Percentiles rank a stretch among this genome's conserved stretches.
Evolutionary conservation across 805 yeast species (phyloP).

Genomic region (Nematodospora valgi): DNA sequence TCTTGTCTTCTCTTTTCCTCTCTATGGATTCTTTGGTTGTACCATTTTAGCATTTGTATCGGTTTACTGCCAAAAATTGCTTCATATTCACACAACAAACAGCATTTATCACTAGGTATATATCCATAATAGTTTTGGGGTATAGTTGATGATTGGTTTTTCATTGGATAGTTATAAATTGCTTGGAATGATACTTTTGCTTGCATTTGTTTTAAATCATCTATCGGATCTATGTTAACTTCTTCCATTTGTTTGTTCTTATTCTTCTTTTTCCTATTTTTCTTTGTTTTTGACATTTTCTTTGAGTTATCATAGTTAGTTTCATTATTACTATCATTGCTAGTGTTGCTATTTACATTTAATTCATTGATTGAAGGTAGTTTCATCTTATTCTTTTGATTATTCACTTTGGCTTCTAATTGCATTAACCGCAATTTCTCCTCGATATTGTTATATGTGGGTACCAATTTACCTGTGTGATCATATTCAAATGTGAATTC

Average conservation of each 20-base stretch:
- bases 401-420: conserved; percentile 17
- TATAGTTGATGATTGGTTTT: conserved; percentile 2
- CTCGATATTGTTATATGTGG: conserved; percentile 37
- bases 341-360: background rate
- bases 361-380: conserved; percentile 4
- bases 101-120: conserved; percentile 19
- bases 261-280: conserved; percentile 7
- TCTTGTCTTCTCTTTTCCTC: conserved; percentile 32
- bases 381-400: conserved; percentile 6
- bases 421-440: conserved; percentile 34
- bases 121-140: conserved; percentile 9
- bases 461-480: conserved; percentile 36
- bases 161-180: background rate
- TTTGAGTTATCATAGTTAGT: conserved; percentile 5
- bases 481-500: conserved; percentile 46
- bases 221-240: background rate
- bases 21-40: conserved; percentile 31
- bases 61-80: conserved; percentile 50
- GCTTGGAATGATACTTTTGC: too few relatives aligned
- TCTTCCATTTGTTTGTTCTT: background rate
- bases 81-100: conserved; percentile 53
- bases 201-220: conserved; percentile 5
- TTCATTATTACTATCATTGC: background rate
- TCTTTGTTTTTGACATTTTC: conserved; percentile 18
- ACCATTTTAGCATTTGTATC: conserved; percentile 48